These are phyloP conservation scores for Apophysomyces elegans DNA, from an alignment of 371 early-diverging fungal species.

Conservation along the genomic window DNA sequence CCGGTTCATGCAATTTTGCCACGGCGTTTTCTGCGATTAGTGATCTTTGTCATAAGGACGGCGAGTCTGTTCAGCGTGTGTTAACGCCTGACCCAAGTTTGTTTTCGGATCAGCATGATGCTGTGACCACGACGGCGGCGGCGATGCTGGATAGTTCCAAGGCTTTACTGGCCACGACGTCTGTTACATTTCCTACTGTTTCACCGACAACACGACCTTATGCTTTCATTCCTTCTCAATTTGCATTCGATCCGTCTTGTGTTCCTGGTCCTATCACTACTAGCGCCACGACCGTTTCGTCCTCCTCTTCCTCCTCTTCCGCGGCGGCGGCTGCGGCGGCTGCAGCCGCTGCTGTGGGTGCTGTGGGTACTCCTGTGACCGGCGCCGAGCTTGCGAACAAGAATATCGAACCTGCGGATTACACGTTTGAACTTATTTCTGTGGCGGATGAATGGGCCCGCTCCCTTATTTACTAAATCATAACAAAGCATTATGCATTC, in stretches of 20 bases:
- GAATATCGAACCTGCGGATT: constrained; percentile 52
- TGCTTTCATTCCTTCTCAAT: constrained; percentile 8
- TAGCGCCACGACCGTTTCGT: not conserved
- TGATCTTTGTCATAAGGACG: constrained; percentile 28
- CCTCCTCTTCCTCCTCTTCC: constrained; percentile 27
- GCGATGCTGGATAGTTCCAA: not conserved
- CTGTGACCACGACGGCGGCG: not conserved
- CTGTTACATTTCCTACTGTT: not conserved
- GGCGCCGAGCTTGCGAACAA: constrained; percentile 24
- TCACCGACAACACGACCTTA: constrained; percentile 1
- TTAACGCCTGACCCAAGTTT: constrained; percentile 3
- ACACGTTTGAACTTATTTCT: constrained; percentile 55
- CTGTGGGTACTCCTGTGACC: constrained; percentile 35
- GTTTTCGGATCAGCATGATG: constrained; percentile 17
- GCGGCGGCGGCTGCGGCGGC: constrained; percentile 37
- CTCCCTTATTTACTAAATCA: constrained; percentile 41
- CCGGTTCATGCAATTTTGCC: constrained; percentile 12
- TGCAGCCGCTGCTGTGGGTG: constrained; percentile 32
- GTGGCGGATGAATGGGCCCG: constrained; percentile 58
- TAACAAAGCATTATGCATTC: constrained; percentile 6
- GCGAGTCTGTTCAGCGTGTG: not conserved
- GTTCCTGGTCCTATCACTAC: not conserved
- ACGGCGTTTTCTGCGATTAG: constrained; percentile 36
- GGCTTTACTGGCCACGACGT: not conserved
- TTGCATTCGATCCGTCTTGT: constrained; percentile 16